Percentiles rank a stretch among this genome's conserved stretches.
These are phyloP conservation scores for Aspergillus ibericus DNA, from an alignment of 2,329 filamentous ascomycete genomes.

Conservation along the genomic window DNA sequence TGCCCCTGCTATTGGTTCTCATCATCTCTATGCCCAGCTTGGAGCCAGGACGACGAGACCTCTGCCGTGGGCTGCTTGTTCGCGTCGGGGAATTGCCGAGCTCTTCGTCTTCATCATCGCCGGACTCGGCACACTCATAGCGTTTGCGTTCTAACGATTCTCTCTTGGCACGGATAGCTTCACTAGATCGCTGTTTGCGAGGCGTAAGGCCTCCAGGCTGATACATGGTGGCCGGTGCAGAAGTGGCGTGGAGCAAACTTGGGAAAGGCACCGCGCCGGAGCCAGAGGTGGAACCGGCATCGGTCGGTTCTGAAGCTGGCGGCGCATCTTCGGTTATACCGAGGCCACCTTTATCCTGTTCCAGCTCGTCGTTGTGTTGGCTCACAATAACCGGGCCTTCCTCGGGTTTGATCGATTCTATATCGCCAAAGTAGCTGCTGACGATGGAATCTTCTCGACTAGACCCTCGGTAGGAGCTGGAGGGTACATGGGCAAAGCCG, in stretches of 20 bases:
- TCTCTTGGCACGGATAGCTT: slow-evolving; percentile 72
- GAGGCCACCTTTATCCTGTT: slow-evolving; percentile 64
- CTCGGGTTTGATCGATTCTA: slow-evolving; percentile 74
- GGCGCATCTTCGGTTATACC: slow-evolving; percentile 68
- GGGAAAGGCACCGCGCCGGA: slow-evolving; percentile 46
- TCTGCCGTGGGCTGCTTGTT: slow-evolving; percentile 52
- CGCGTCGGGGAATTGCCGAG: slow-evolving; percentile 61
- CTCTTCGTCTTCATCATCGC: slow-evolving; percentile 94
- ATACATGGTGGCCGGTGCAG: slow-evolving; percentile 64
- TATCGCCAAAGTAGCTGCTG: slow-evolving; percentile 79
- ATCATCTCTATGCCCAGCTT: slow-evolving; percentile 97
- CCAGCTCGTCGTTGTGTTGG: slow-evolving; percentile 76
- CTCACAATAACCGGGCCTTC: slow-evolving; percentile 75
- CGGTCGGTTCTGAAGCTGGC: slow-evolving; percentile 20
- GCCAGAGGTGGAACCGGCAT: slow-evolving; percentile 19
- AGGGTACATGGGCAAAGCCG: slow-evolving; percentile 66
- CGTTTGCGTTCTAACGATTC: slow-evolving; percentile 72
- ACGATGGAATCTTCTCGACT: slow-evolving; percentile 87
- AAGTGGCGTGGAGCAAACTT: slow-evolving; percentile 61
- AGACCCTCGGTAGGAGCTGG: slow-evolving; percentile 73
- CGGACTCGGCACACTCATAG: slow-evolving; percentile 77
- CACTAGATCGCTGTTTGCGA: slow-evolving; percentile 66
- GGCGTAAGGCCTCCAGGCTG: slow-evolving; percentile 50
- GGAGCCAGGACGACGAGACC: slow-evolving; percentile 67
- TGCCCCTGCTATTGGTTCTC: slow-evolving; percentile 92